These are phyloP conservation scores for Sclerotinia glacialis DNA, from an alignment of 2,329 filamentous ascomycete species.

Conservation along the genomic window DNA sequence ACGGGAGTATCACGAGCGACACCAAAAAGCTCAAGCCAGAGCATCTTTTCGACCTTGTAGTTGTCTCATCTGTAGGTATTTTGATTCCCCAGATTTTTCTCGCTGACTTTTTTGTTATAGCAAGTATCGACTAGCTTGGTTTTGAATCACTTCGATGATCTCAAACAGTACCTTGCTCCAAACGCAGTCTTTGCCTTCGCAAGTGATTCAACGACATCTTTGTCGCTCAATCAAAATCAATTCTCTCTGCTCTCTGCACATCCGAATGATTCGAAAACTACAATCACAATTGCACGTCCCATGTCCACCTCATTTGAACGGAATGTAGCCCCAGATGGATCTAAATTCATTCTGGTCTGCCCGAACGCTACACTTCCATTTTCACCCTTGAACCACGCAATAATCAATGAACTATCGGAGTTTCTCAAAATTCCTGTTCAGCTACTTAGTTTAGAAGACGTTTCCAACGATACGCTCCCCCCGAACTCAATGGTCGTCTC, in stretches of 20 bases:
- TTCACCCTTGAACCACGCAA: conserved; percentile 4
- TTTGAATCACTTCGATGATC: background rate
- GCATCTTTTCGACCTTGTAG: conserved; percentile 14
- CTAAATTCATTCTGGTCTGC: background rate
- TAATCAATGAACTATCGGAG: background rate
- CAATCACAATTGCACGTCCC: conserved; percentile 1
- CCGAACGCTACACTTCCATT: background rate
- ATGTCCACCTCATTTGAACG: background rate
- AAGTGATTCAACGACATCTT: background rate
- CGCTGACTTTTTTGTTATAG: background rate
- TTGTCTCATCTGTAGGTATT: conserved; percentile 12
- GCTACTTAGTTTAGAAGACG: background rate
- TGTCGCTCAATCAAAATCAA: background rate
- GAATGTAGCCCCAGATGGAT: background rate
- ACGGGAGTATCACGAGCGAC: background rate
- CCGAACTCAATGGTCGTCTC: conserved; percentile 1
- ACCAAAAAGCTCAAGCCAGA: conserved; percentile 4
- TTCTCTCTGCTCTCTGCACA: background rate
- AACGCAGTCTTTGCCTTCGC: background rate
- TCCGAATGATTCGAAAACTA: background rate
- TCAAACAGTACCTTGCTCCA: background rate
- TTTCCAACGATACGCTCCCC: conserved; percentile 6
- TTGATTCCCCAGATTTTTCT: background rate
- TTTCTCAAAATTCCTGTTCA: background rate
- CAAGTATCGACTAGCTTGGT: background rate